These are phyloP conservation scores for Solanum verrucosum DNA, from an alignment of 257 asterid species.

Conservation along the genomic window DNA sequence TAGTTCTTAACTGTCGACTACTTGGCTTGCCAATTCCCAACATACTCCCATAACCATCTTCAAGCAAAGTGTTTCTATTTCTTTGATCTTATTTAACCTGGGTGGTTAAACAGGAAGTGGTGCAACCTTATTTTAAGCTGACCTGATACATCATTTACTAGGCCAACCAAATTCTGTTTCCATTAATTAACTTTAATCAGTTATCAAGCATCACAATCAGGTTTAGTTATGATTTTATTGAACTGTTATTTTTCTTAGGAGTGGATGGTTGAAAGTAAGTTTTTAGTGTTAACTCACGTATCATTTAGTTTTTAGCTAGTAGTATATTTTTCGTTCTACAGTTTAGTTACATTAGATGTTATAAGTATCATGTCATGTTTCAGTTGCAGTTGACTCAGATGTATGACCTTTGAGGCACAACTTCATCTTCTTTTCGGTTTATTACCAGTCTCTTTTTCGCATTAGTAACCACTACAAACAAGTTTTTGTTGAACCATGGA, in stretches of 20 bases:
- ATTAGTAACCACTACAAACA: not conserved
- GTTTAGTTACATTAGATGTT: not conserved
- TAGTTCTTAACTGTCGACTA: not conserved
- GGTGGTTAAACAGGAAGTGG: not conserved
- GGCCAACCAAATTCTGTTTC: not conserved
- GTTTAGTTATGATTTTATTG: not conserved
- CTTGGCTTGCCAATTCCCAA: not conserved
- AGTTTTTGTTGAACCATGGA: not conserved
- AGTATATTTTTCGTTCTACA: not conserved
- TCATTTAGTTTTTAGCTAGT: not conserved
- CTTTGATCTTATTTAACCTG: not conserved
- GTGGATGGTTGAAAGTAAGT: not conserved
- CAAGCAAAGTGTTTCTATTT: not conserved
- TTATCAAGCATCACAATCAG: not conserved
- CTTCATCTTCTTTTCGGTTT: not conserved
- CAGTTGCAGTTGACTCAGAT: not conserved
- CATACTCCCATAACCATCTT: not conserved
- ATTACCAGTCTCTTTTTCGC: not conserved
- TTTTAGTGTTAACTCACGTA: not conserved
- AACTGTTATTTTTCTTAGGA: not conserved
- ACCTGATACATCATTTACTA: not conserved
- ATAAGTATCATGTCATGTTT: not conserved
- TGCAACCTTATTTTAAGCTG: not conserved
- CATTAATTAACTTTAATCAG: not conserved
- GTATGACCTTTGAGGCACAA: not conserved